Base-by-base conservation (phyloP, 148 eudicot genomes). In the Vaccinium macrocarpon region DNA sequence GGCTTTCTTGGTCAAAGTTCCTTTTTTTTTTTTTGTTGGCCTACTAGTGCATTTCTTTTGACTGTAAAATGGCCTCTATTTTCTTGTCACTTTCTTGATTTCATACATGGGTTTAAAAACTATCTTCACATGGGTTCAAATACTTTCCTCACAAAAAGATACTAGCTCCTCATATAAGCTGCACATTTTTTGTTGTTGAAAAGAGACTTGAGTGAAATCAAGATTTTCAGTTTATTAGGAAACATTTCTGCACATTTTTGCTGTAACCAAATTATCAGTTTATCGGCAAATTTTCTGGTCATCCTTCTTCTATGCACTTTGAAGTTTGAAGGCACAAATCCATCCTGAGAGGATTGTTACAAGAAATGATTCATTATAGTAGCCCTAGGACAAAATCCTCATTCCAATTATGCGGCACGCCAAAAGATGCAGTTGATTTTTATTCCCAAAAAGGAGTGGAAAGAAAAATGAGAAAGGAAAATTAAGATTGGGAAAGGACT, bases 1-100 rank as follows among this genome's bases (percentile, higher is more conserved):
- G 84, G 62, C 59, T 82, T 70, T 51, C 84, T 29, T 66, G 62
- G 84, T 82, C 84, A 82, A 70, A 68, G 62, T 82, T 32, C 64
- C 21, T 83, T 81, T 82, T 68, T 68, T 13, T 27, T n/a, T 64
- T 9, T 35, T 35, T 2, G 2, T 32, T 0, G 0, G 38, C 21
- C 46, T 53, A 53, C 21, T 14, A 19, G 46, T 78, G 62, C 48
- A 29, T 57, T 57, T 57, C 32, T 18, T 79, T 79, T 10, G 21
- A 27, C 6, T 25, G 27, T 19, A 2, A 29, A 52, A 78, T 78
- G 61, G 38, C 61, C 48, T 78, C 62, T 13, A 16, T 27, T 13
- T 16, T 18, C 42, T 29, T 53, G 2, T 81, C 78, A 42, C n/a
- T 79, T 59, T 83, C 35, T 78, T 79, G 23, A 78, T 78, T 53